Evolutionary conservation across 306 rosid genomes (phyloP), one percentile per base, ranked within the genome.

Genomic region (Fagus sylvatica): DNA sequence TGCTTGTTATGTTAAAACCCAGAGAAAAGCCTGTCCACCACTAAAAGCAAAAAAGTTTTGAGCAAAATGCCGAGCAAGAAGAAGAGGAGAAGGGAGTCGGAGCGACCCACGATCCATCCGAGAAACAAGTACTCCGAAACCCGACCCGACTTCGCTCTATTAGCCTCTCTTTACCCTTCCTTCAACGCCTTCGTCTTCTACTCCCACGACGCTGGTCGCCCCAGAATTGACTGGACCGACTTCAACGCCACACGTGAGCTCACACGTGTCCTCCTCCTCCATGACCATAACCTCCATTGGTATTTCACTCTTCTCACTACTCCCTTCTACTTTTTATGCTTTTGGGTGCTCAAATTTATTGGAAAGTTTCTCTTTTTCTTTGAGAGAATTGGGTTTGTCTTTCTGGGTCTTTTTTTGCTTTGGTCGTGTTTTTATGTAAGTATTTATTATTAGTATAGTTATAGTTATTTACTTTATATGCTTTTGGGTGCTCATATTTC

Each of bases 211-310:
- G 74, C 75, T 15, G 74, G 77, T 15, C 83, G 82, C 39, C 94
- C 93, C 81, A 81, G 57, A 72, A 84, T 89, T 51, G 88, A 91
- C 67, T 93, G 98, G 98, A 88, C 91, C 15, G 93, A 93, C 73
- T 93, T 89, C 88, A 91, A 91, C 11, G 96, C 97, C 81, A 93
- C 93, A n/a, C 89, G 94, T 4, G 87, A 91, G 61, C 94, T 93
- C 79, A 90, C 88, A 64, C 81, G 91, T 64, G 89, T 80, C 57
- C 78, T 87, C 53, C 89, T 85, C 61, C 84, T 85, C 74, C 91
- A 87, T 71, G 89, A 85, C 80, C 87, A 80, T 46, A 71, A 76
- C 33, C 82, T 87, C 72, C 54, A 78, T 9, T 87, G 91, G 91
- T 87, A 7, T 46, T 59, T 10, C 51, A 46, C 51, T 46, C 28